Evolutionary conservation across 2,329 filamentous ascomycete species (phyloP).

Genomic region (Torrubiella hemipterigena): DNA sequence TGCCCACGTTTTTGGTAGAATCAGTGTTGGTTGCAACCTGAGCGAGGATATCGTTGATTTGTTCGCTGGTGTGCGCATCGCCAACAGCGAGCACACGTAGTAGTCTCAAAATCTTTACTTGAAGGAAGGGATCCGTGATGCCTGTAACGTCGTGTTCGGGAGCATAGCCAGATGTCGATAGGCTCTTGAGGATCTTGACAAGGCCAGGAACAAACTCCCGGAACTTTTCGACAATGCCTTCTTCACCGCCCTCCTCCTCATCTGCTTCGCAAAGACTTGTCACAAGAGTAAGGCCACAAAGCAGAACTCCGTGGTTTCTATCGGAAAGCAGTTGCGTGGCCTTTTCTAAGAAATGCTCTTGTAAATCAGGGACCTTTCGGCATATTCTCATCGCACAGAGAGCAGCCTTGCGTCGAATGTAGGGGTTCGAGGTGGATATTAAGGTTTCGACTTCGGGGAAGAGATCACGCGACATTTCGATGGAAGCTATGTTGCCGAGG

Average conservation of each 20-base stretch:
- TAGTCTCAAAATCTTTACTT: slow-evolving; percentile 87
- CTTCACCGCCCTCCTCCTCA: slow-evolving; percentile 81
- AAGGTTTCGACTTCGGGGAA: slow-evolving; percentile 93
- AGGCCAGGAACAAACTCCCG: slow-evolving; percentile 72
- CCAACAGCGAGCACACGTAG: slow-evolving; percentile 78
- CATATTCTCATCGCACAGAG: slow-evolving; percentile 99
- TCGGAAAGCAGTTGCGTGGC: slow-evolving; percentile 79
- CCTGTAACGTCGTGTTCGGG: slow-evolving; percentile 97
- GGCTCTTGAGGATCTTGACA: slow-evolving; percentile 80
- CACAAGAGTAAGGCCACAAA: slow-evolving; percentile 85
- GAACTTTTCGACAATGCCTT: slow-evolving; percentile 84
- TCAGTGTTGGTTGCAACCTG: slow-evolving; percentile 98
- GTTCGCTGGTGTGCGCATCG: slow-evolving; percentile 78
- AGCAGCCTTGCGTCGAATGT: slow-evolving; percentile 91
- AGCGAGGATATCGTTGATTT: slow-evolving; percentile 96
- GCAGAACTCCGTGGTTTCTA: slow-evolving; percentile 86
- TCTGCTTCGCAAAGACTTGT: slow-evolving; percentile 91
- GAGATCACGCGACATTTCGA: slow-evolving; percentile 96
- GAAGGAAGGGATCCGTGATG: slow-evolving; percentile 93
- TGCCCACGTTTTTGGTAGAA: slow-evolving; percentile 95
- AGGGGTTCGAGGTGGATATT: slow-evolving; percentile 89
- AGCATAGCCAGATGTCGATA: slow-evolving; percentile 91
- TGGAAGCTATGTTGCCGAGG: slow-evolving; percentile 90
- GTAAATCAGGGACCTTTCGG: slow-evolving; percentile 90
- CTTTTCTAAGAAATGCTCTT: slow-evolving; percentile 96